Evolutionary conservation across 83 land plant genomes (phyloP).

Genomic region (Larix sibirica): DNA sequence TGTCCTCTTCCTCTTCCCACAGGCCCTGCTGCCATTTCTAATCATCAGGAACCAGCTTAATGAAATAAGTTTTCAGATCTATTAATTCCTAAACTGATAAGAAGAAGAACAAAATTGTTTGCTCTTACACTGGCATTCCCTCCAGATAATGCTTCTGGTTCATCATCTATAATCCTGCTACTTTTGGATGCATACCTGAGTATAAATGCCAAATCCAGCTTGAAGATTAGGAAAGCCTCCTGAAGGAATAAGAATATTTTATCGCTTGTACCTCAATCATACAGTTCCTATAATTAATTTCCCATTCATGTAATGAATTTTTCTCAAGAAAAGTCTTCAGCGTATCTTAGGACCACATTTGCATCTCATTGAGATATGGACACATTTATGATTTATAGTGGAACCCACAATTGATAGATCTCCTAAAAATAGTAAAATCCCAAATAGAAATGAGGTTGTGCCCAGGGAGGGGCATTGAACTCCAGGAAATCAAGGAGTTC

Average conservation of each 20-base stretch:
- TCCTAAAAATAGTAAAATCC: neutral
- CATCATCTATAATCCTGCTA: slow-evolving; percentile 2
- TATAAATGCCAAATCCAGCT: neutral
- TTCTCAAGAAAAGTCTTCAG: neutral
- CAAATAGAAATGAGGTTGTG: neutral
- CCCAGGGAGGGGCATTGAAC: neutral
- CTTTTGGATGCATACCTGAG: slow-evolving; percentile 4
- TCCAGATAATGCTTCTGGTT: slow-evolving; percentile 4
- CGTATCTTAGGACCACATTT: neutral
- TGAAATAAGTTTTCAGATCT: neutral
- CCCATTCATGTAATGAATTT: neutral
- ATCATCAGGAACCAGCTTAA: neutral
- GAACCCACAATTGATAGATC: neutral
- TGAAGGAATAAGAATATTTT: neutral
- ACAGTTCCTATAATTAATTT: neutral
- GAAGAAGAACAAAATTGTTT: neutral
- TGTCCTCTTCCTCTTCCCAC: slow-evolving; percentile 14
- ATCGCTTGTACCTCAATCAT: neutral
- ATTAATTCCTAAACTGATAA: neutral
- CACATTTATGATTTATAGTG: neutral
- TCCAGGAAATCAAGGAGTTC: neutral
- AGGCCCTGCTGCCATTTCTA: neutral
- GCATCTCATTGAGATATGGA: neutral
- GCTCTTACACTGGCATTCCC: neutral
- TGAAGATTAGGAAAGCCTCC: neutral